phyloP scores from a whole-genome alignment of 306 rosid genomes.

The Cicer cuneatum region DNA sequence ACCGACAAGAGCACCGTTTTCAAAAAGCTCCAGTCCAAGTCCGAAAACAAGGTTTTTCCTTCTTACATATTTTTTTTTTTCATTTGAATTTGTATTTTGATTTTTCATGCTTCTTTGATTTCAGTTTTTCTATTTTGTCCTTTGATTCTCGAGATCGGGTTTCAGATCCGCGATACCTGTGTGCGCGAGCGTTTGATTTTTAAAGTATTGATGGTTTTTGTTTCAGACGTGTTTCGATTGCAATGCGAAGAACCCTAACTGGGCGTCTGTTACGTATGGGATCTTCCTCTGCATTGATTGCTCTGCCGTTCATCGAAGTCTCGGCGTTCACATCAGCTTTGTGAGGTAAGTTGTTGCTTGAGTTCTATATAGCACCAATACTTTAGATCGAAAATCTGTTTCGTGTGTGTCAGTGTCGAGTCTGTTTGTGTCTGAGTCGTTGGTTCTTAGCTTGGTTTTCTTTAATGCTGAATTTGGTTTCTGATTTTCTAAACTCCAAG shows the following conservation, averaged over 20 bases:
- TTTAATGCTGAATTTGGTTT: not conserved
- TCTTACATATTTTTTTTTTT: not conserved
- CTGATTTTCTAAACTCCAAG: slow-evolving; percentile 14
- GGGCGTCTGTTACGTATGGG: slow-evolving; percentile 92
- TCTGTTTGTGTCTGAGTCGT: too few species aligned
- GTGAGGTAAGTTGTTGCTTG: slow-evolving; percentile 59
- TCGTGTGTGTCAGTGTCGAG: too few species aligned
- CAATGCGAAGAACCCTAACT: slow-evolving; percentile 78
- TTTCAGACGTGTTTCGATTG: slow-evolving; percentile 87
- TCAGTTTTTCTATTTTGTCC: not conserved
- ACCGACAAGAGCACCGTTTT: slow-evolving; percentile 76
- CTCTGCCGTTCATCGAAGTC: slow-evolving; percentile 84
- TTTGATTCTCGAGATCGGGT: slow-evolving; percentile 30
- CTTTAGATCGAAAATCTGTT: too few species aligned
- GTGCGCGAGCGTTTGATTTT: slow-evolving; percentile 5
- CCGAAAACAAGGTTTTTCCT: slow-evolving; percentile 79
- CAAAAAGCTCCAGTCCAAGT: slow-evolving; percentile 75
- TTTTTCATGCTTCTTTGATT: not conserved
- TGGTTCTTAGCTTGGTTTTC: not conserved
- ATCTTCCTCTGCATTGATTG: slow-evolving; percentile 92
- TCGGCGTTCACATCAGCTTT: slow-evolving; percentile 86
- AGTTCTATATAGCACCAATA: not conserved
- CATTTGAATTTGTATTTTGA: not conserved
- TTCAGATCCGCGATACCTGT: slow-evolving; percentile 39
- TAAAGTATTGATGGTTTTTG: not conserved